Conservation (phyloP, 2,329 filamentous ascomycete species). For the Chaetomium olivaceum region DNA sequence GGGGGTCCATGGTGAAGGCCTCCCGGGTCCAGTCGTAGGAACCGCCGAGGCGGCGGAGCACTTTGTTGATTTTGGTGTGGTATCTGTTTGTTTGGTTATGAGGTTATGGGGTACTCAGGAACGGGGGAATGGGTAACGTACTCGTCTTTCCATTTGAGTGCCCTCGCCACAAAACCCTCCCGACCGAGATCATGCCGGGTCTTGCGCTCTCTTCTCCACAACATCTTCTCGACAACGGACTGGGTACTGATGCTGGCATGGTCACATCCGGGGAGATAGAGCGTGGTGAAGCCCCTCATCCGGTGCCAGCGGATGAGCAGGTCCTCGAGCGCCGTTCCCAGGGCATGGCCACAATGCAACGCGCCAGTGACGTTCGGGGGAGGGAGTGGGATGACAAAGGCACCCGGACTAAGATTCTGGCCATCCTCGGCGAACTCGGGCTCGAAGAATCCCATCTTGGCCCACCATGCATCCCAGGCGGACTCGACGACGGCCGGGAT, state of each 20-base stretch:
- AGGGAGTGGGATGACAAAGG: conserved; percentile 91
- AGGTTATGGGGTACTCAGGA: not conserved
- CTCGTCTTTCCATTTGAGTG: conserved; percentile 91
- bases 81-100: conserved; percentile 47
- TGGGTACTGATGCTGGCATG: conserved; percentile 97
- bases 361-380: conserved; percentile 95
- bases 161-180: conserved; percentile 72
- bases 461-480: conserved; percentile 96
- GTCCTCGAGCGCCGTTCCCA: conserved; percentile 85
- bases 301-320: conserved; percentile 84
- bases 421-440: conserved; percentile 13
- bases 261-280: conserved; percentile 88
- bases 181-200: conserved; percentile 90
- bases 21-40: conserved; percentile 93
- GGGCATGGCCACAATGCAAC: conserved; percentile 78
- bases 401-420: conserved; percentile 49
- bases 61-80: conserved; percentile 84
- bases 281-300: conserved; percentile 89
- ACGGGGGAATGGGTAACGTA: not conserved
- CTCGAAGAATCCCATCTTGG: conserved; percentile 74
- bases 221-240: conserved; percentile 95
- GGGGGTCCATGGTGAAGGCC: conserved; percentile 92
- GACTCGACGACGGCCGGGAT: conserved; percentile 87
- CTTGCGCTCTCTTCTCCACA: conserved; percentile 83
- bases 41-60: conserved; percentile 74